phyloP scores from a whole-genome alignment of 345 rosid genomes.

The Mercurialis annua region DNA sequence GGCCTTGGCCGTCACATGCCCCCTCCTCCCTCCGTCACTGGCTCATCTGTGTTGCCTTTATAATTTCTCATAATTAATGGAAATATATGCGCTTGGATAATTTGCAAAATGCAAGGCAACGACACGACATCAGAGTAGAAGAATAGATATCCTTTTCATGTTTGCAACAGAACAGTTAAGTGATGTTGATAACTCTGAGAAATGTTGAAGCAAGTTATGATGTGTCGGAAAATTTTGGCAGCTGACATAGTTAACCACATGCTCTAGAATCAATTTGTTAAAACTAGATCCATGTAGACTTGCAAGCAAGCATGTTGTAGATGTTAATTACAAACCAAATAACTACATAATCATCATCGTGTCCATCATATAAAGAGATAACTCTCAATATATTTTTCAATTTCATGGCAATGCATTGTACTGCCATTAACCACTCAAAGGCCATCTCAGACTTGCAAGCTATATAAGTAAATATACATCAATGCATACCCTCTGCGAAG shows the following conservation, averaged over 20 bases:
- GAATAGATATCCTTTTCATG: neutral
- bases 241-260: constrained; percentile 5
- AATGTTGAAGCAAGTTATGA: neutral
- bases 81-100: neutral
- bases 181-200: neutral
- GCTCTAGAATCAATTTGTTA: constrained; percentile 4
- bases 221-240: neutral
- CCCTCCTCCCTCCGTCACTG: no score
- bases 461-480: neutral
- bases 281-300: neutral
- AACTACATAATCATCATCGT: neutral
- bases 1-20: no score
- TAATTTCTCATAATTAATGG: neutral
- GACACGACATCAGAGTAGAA: neutral
- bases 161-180: neutral
- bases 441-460: neutral
- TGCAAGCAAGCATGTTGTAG: neutral
- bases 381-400: neutral
- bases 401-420: neutral
- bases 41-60: neutral
- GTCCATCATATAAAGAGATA: neutral
- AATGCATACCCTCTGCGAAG: constrained; percentile 70
- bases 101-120: neutral
- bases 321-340: neutral
- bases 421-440: neutral